These are phyloP conservation scores for Castanopsis chinensis DNA, from an alignment of 306 rosid species.

Conservation along the genomic window DNA sequence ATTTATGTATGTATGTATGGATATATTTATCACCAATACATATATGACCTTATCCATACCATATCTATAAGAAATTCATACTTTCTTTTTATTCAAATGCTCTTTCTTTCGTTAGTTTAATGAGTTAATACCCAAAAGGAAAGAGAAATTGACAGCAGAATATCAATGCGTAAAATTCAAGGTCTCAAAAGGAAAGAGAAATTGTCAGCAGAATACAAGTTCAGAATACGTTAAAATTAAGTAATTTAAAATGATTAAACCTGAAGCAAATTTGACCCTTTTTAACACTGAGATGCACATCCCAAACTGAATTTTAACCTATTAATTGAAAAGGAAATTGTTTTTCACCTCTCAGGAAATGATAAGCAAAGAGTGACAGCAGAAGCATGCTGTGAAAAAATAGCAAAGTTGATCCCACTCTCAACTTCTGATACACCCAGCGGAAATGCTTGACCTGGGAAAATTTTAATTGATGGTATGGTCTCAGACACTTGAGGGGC, in stretches of 20 bases:
- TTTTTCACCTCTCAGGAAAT: constrained; percentile 55
- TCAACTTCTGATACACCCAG: constrained; percentile 84
- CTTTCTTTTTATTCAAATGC: background rate
- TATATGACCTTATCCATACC: background rate
- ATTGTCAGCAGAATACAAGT: background rate
- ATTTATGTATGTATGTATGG: no score
- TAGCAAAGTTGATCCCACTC: constrained; percentile 77
- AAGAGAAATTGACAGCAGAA: background rate
- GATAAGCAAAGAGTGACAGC: constrained; percentile 75
- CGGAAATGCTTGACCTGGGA: constrained; percentile 85
- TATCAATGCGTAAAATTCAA: background rate
- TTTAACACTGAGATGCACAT: background rate
- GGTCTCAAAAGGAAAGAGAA: background rate
- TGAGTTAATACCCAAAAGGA: background rate
- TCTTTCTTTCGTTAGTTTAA: background rate
- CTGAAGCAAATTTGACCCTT: background rate
- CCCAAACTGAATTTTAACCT: background rate
- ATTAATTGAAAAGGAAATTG: constrained; percentile 15
- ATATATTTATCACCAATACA: background rate
- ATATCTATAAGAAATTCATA: background rate
- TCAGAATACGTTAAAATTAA: background rate
- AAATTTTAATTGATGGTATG: constrained; percentile 39
- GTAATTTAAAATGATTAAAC: background rate
- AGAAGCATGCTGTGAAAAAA: constrained; percentile 88
- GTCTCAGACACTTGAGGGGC: constrained; percentile 38